phyloP scores from a whole-genome alignment of 1,284 basidiomycete genomes.

The Rhizoctonia solani region DNA sequence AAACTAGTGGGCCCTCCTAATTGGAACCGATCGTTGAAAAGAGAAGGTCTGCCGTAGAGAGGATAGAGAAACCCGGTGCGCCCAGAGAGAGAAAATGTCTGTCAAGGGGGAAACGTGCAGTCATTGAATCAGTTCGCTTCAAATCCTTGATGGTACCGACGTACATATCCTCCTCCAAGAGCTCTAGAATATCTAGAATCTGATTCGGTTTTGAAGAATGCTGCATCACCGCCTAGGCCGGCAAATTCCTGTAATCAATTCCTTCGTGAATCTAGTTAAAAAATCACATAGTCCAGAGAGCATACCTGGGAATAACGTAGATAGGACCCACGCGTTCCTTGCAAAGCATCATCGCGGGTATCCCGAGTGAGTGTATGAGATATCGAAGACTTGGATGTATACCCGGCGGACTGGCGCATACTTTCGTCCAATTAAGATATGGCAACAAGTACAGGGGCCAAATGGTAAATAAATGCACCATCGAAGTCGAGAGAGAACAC shows the following conservation, averaged over 20 bases:
- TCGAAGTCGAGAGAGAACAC: neutral
- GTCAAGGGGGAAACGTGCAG: neutral
- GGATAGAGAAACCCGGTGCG: constrained; percentile 66
- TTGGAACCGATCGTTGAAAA: constrained; percentile 87
- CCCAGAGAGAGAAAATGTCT: constrained; percentile 69
- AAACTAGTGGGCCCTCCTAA: constrained; percentile 92
- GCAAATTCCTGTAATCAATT: constrained; percentile 62
- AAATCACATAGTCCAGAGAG: neutral
- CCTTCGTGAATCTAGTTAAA: neutral
- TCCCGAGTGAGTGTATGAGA: constrained; percentile 80
- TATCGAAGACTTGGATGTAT: constrained; percentile 81
- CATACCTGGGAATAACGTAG: constrained; percentile 60
- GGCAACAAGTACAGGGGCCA: constrained; percentile 27
- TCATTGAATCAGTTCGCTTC: neutral
- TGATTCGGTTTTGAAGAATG: constrained; percentile 72
- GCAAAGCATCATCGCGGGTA: constrained; percentile 73
- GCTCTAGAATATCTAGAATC: constrained; percentile 69
- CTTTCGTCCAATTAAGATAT: no score
- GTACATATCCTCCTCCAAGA: constrained; percentile 61
- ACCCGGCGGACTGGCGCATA: constrained; percentile 80
- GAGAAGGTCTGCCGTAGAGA: constrained; percentile 50
- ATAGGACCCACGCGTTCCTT: constrained; percentile 67
- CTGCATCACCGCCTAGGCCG: constrained; percentile 72
- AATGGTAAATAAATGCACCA: neutral
- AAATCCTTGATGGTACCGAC: constrained; percentile 16